Base-by-base conservation (phyloP, 805 yeast genomes). In the Limtongozyma cylindracea region DNA sequence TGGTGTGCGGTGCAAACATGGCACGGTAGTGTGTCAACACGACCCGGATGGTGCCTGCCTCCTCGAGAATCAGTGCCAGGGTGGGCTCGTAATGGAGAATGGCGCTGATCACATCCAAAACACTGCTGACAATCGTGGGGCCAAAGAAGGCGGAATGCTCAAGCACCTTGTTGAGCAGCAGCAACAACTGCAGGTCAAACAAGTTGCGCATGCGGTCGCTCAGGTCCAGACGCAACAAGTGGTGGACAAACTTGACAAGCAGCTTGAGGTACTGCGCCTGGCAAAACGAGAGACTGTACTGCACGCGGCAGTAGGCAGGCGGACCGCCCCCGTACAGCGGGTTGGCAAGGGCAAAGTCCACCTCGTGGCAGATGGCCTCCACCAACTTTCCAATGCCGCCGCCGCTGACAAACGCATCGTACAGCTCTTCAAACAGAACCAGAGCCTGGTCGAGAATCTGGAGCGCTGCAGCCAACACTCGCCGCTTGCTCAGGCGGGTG, bases 41-140 rank as follows among this genome's bases (percentile, higher is more conserved):
- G 3, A 61, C 47, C 21, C 70, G 71, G 17, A 82, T 62, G 1
- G 74, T 62, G 1, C 63, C 61, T 0, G 91, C 70, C 38, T 82
- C 96, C 19, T 62, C 67, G 30, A 82, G 51, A 19, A 82, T 67
- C 3, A 72, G 56, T 34, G 58, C 82, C 3, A 92, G 76, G 1
- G 94, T 78, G 6, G 95, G 94, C 34, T 84, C 95, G 31, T 71
- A 73, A 37, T 82, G 84, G 14, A 82, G 65, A 27, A 78, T 74
- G 8, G 58, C 57, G 19, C 70, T 58, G 11, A 78, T 54, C 8
- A 69, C 58, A 27, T 64, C 69, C 17, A 82, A 39, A 0, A 74
- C 56, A 12, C 61, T 49, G 0, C 74, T 50, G 9, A 74, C 39
- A 9, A 76, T 41, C 10, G 62, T 54, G 18, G 65, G 61, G 0